Percentiles rank a stretch among this genome's conserved stretches.
Evolutionary conservation across 1,284 basidiomycete genomes (phyloP).

Genomic region (Ustilago vetiveriae): DNA sequence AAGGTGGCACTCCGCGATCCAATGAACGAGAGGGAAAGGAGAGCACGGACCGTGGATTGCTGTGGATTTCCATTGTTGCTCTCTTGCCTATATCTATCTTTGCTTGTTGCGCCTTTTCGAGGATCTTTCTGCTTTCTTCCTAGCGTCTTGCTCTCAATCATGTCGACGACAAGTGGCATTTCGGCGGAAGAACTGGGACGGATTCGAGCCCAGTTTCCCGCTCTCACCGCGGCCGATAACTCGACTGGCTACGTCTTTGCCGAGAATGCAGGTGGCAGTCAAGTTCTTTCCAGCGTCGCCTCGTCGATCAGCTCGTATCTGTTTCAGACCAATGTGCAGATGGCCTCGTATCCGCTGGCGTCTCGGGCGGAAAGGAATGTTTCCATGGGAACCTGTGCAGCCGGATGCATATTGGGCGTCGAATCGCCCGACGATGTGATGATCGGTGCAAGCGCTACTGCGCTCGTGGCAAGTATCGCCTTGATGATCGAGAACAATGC

Average conservation of each 20-base stretch:
- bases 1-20: not conserved
- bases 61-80: no score
- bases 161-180: not conserved
- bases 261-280: conserved; percentile 83
- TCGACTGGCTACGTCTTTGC: conserved; percentile 70
- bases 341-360: conserved; percentile 75
- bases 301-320: conserved; percentile 76
- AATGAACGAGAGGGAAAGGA: not conserved
- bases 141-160: not conserved
- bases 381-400: conserved; percentile 71
- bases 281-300: conserved; percentile 71
- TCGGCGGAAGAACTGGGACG: conserved; percentile 5
- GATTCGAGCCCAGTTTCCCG: conserved; percentile 21
- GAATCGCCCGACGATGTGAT: conserved; percentile 74
- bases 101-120: no score
- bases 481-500: conserved; percentile 70
- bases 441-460: conserved; percentile 70
- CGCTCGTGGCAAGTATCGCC: conserved; percentile 31
- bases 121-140: not conserved
- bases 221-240: conserved; percentile 15
- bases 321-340: conserved; percentile 77
- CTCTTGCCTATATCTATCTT: not conserved
- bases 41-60: not conserved
- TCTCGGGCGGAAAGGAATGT: conserved; percentile 72
- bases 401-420: conserved; percentile 75